phyloP scores from a whole-genome alignment of 768 basidiomycete species.

The Leccinum arenicola region DNA sequence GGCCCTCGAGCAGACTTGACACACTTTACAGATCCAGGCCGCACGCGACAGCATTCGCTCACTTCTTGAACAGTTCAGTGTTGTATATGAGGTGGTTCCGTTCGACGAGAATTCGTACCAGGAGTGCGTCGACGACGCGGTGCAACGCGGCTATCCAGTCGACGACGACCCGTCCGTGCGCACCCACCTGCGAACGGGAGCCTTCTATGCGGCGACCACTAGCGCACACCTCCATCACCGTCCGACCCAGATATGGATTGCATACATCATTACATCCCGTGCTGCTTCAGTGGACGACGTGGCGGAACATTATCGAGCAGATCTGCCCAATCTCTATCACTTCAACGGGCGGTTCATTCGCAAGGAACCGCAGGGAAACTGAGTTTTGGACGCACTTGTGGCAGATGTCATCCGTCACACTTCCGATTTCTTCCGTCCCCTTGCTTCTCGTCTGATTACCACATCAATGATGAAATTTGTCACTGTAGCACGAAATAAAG shows the following conservation, averaged over 20 bases:
- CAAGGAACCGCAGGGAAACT: background rate
- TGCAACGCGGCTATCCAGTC: background rate
- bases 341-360: background rate
- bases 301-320: background rate
- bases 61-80: background rate
- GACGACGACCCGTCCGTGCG: background rate
- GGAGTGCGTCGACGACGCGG: background rate
- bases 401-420: background rate
- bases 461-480: background rate
- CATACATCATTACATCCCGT: background rate
- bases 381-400: background rate
- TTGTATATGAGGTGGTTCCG: background rate
- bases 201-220: background rate
- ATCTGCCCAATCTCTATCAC: background rate
- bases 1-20: background rate
- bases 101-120: background rate
- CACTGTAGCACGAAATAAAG: background rate
- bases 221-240: background rate
- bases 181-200: background rate
- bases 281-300: background rate
- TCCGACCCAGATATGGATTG: background rate
- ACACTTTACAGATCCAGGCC: background rate
- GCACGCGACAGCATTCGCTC: background rate
- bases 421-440: background rate
- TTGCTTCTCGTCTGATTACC: background rate